Conservation (phyloP, 2,329 filamentous ascomycete genomes). For the Ophiognomonia clavigignenti-juglandacearum region DNA sequence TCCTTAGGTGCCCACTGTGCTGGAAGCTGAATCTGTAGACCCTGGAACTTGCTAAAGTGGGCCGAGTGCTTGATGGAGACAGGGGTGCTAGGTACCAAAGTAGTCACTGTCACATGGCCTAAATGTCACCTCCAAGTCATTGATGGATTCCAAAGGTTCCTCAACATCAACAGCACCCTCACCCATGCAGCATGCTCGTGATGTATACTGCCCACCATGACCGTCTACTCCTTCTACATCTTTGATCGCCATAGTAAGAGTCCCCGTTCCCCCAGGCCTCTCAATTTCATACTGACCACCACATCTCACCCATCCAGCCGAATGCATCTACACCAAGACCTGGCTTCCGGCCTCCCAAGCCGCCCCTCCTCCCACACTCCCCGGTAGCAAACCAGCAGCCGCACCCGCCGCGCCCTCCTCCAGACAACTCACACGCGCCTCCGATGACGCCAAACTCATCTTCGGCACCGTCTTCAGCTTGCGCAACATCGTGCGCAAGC, state of each 20-base stretch:
- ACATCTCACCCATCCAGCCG: slow-evolving; percentile 54
- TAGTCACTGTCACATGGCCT: too few relatives aligned
- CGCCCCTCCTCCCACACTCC: slow-evolving; percentile 30
- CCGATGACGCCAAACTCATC: slow-evolving; percentile 90
- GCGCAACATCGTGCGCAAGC: slow-evolving; percentile 92
- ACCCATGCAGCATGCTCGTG: slow-evolving; percentile 10
- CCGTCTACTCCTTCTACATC: slow-evolving; percentile 96
- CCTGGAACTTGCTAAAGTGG: too few relatives aligned
- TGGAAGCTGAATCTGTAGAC: too few relatives aligned
- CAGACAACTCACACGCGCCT: slow-evolving; percentile 21
- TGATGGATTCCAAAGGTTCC: too few relatives aligned
- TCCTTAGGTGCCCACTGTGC: too few relatives aligned
- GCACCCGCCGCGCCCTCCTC: slow-evolving; percentile 8
- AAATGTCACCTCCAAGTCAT: too few relatives aligned
- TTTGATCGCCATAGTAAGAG: slow-evolving; percentile 92
- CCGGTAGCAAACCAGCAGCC: slow-evolving; percentile 9
- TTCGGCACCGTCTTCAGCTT: slow-evolving; percentile 96
- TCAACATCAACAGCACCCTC: too few relatives aligned
- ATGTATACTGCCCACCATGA: slow-evolving; percentile 54
- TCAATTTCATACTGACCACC: slow-evolving; percentile 7
- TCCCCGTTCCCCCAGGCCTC: background rate
- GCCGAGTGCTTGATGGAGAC: too few relatives aligned
- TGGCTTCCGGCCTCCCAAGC: slow-evolving; percentile 58
- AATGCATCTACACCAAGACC: slow-evolving; percentile 91
- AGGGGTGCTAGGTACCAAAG: too few relatives aligned